Evolutionary conservation across 208 protist species (phyloP), one percentile per base, ranked within the genome.

Genomic region (Trypanosoma caninum): DNA sequence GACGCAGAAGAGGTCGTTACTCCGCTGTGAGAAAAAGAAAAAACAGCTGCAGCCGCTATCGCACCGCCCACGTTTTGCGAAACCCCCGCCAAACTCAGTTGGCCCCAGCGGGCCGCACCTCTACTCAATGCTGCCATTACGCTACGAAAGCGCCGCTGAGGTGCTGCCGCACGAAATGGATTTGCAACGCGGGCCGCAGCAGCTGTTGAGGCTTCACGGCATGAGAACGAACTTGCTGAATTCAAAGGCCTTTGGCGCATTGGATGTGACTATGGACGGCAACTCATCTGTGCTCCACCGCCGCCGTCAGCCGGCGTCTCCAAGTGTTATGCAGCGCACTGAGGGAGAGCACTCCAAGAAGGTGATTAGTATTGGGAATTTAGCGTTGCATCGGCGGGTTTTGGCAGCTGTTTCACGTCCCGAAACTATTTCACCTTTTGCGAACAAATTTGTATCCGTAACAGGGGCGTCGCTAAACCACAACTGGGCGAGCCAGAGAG

Each of bases 221-320:
- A 52, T 51, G 18, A 54, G 67, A 27, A 56, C 81, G 0, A 45
- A 63, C 20, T 27, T 23, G 10, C 25, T 82, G 11, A 46, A 37
- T 44, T 41, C 42, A 13, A 33, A 61, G 7, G 69, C 72, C 1
- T 91, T 78, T 54, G 66, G 65, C 10, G 56, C 64, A 4, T 65
- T 91, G 48, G 79, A 89, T 58, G 69, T 93, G n/a, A 53, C 65
- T 14, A 66, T 93, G 70, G 86, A 93, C 54, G 86, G 82, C 13
- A 93, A 93, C 51, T 78, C 73, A 50, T 73, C 71, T 40, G 76
- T 69, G 38, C 42, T 89, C 38, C 78, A 76, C 30, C 74, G 60
- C n/a, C 74, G 60, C n/a, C 79, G 82, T 10, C 33, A 1, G 14
- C 59, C 58, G 20, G 59, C 54, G 1, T 8, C 13, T 20, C 40